A percentile compares a stretch with the other conserved stretches of the same genome.
These are phyloP conservation scores for Paraphoma sp. DNA, from an alignment of 2,329 filamentous ascomycete species.

Conservation along the genomic window DNA sequence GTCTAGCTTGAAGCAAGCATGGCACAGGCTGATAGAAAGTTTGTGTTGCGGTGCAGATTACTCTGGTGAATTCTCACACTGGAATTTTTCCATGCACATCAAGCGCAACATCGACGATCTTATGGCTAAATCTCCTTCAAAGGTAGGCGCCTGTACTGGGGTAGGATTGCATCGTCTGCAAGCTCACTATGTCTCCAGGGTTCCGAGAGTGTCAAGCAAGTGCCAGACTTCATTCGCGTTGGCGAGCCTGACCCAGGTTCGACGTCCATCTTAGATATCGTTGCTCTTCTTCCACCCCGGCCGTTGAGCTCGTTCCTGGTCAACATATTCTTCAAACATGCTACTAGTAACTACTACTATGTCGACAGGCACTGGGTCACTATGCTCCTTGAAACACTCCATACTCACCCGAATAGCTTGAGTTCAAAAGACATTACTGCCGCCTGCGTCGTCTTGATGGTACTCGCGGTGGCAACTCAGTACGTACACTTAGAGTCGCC, in stretches of 20 bases:
- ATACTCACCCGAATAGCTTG: constrained; percentile 1
- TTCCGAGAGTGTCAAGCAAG: constrained; percentile 1
- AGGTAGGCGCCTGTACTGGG: constrained; percentile 6
- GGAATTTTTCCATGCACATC: constrained; percentile 22
- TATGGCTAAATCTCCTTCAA: constrained; percentile 6
- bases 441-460: constrained; percentile 51
- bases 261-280: constrained; percentile 11
- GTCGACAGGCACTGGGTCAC: constrained; percentile 51
- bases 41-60: constrained; percentile 11
- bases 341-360: constrained; percentile 53
- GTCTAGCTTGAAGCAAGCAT: background rate
- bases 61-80: constrained; percentile 24
- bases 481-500: constrained; percentile 32
- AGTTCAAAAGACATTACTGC: constrained; percentile 11
- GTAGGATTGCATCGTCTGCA: background rate
- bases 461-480: constrained; percentile 53
- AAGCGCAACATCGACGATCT: constrained; percentile 18
- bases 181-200: constrained; percentile 2
- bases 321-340: constrained; percentile 54
- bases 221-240: constrained; percentile 16
- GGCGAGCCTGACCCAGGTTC: constrained; percentile 12
- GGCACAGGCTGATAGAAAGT: background rate
- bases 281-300: constrained; percentile 12
- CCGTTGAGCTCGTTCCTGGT: constrained; percentile 48
- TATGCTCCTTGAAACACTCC: constrained; percentile 46